Percentiles rank a stretch among this genome's conserved stretches.
phyloP scores from a whole-genome alignment of 805 yeast genomes.

The Wickerhamomyces bovis region DNA sequence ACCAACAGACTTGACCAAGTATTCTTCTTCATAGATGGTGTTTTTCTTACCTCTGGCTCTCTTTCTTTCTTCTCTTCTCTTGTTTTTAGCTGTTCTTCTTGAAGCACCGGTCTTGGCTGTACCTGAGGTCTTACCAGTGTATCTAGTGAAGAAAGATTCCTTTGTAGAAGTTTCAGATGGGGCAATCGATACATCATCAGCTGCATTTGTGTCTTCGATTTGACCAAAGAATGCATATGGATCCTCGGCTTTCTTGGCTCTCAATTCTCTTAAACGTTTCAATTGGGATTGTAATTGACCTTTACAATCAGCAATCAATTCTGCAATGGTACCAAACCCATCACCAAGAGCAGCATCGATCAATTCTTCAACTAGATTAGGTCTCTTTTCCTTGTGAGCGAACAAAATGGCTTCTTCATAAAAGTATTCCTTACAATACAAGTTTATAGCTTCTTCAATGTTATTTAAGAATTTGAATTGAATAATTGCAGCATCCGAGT shows the following conservation, averaged over 20 bases:
- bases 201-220: constrained; percentile 55
- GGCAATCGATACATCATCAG: constrained; percentile 92
- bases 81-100: constrained; percentile 84
- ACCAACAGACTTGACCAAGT: constrained; percentile 80
- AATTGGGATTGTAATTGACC: constrained; percentile 81
- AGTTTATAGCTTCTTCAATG: constrained; percentile 53
- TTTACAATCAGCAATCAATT: constrained; percentile 87
- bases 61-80: constrained; percentile 92
- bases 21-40: constrained; percentile 95
- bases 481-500: constrained; percentile 75
- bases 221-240: constrained; percentile 81
- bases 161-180: constrained; percentile 91
- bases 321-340: constrained; percentile 83
- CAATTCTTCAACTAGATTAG: constrained; percentile 46
- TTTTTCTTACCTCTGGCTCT: constrained; percentile 97
- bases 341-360: constrained; percentile 77
- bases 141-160: constrained; percentile 89
- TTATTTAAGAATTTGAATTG: constrained; percentile 57
- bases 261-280: constrained; percentile 73
- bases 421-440: constrained; percentile 68
- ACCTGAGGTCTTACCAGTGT: constrained; percentile 93
- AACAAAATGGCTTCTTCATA: constrained; percentile 74
- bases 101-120: constrained; percentile 97
- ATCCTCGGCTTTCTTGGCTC: constrained; percentile 77
- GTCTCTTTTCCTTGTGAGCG: constrained; percentile 37